These are phyloP conservation scores for Erodium maritimum DNA, from an alignment of 345 rosid genomes.

Conservation along the genomic window DNA sequence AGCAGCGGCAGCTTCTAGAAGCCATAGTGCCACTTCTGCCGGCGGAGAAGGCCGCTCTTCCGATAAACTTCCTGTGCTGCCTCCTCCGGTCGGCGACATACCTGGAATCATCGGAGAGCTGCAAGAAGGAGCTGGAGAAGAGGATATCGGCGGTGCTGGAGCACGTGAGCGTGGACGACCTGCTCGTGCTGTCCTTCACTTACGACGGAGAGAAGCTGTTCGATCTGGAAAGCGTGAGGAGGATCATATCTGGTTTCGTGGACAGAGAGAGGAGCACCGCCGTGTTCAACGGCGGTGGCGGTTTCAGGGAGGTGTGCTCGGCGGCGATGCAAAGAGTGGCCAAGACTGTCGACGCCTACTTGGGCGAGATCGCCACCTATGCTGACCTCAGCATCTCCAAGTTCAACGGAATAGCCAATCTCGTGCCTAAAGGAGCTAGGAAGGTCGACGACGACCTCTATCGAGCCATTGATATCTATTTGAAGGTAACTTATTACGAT, in stretches of 20 bases:
- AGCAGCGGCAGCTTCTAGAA: conserved; percentile 52
- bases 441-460: conserved; percentile 76
- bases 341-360: conserved; percentile 59
- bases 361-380: conserved; percentile 60
- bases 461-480: conserved; percentile 73
- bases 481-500: conserved; percentile 57
- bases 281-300: conserved; percentile 57
- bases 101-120: conserved; percentile 38
- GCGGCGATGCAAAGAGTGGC: conserved; percentile 50
- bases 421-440: conserved; percentile 64
- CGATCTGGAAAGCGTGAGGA: conserved; percentile 75
- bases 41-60: conserved; percentile 59
- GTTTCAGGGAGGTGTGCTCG: conserved; percentile 34
- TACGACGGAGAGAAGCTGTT: conserved; percentile 73
- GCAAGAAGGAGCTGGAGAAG: conserved; percentile 76
- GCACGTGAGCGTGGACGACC: conserved; percentile 68
- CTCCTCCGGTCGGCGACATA: conserved; percentile 75
- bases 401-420: conserved; percentile 71
- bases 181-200: conserved; percentile 62
- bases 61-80: conserved; percentile 71
- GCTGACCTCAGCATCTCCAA: conserved; percentile 58
- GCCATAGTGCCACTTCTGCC: conserved; percentile 62
- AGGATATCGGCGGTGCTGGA: conserved; percentile 61
- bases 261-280: conserved; percentile 82
- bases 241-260: conserved; percentile 51